A percentile compares a stretch with the other conserved stretches of the same genome.
Evolutionary conservation across 2,329 filamentous ascomycete genomes (phyloP).

Genomic region (Epichloe coenophiala): DNA sequence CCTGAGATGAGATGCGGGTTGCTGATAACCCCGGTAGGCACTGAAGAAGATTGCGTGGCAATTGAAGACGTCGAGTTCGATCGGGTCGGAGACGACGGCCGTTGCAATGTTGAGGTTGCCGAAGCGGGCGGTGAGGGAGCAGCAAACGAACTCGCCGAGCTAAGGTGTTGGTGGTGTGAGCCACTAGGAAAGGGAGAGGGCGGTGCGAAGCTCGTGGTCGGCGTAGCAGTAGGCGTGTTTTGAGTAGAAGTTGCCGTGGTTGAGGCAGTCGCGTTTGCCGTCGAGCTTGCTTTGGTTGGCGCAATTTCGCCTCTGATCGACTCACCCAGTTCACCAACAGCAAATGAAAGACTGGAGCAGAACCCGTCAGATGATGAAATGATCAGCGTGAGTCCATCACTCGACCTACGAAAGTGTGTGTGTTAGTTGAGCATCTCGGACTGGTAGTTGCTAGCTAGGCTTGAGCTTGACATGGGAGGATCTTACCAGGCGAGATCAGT

Average conservation of each 20-base stretch:
- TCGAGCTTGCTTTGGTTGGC: constrained; percentile 30
- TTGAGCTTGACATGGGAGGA: no score
- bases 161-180: constrained; percentile 40
- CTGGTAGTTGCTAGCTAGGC: not conserved
- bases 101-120: constrained; percentile 44
- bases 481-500: constrained; percentile 84
- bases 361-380: constrained; percentile 98
- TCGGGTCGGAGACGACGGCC: constrained; percentile 65
- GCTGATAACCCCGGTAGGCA: constrained; percentile 45
- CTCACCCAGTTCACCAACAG: constrained; percentile 71
- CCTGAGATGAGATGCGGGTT: constrained; percentile 70
- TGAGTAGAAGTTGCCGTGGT: constrained; percentile 37
- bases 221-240: constrained; percentile 57
- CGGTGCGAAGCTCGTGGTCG: constrained; percentile 48
- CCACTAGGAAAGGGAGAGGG: constrained; percentile 42
- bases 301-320: constrained; percentile 57
- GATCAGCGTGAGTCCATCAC: constrained; percentile 47
- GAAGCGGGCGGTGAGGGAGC: constrained; percentile 42
- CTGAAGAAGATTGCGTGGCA: constrained; percentile 45
- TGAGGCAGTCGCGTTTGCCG: constrained; percentile 21
- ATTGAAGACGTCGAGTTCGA: constrained; percentile 80
- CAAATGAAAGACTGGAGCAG: constrained; percentile 82
- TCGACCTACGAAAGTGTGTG: constrained; percentile 26
- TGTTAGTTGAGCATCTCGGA: constrained; percentile 13
- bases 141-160: constrained; percentile 42